phyloP scores from a whole-genome alignment of 2,329 filamentous ascomycete species.

The Diaporthe vexans region DNA sequence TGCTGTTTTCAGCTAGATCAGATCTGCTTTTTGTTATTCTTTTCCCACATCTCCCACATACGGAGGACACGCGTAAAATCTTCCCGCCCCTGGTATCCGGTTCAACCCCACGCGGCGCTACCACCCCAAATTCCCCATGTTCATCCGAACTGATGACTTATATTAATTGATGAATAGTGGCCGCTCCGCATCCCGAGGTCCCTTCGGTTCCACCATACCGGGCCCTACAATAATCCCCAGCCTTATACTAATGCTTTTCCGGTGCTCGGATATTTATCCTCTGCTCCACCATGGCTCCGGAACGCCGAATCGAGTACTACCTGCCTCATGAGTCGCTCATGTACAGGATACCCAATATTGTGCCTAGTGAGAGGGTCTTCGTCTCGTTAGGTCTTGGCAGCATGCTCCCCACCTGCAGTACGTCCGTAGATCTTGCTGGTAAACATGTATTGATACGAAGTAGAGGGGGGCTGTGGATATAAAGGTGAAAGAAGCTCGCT shows the following conservation, averaged over 20 bases:
- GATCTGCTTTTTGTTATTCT: neutral
- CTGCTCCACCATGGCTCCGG: neutral
- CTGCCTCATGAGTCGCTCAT: neutral
- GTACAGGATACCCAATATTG: neutral
- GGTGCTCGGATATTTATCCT: constrained; percentile 9
- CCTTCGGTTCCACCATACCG: neutral
- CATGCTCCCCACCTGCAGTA: neutral
- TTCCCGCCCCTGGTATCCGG: neutral
- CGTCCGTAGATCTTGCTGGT: neutral
- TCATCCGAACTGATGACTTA: constrained; percentile 8
- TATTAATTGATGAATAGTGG: neutral
- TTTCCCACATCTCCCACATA: neutral
- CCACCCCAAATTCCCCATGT: neutral
- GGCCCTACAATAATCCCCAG: neutral
- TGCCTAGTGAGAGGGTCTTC: neutral
- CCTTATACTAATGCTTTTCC: neutral
- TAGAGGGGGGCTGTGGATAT: neutral
- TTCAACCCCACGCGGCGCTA: neutral
- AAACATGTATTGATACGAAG: neutral
- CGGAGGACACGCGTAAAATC: neutral
- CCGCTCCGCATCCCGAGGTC: neutral
- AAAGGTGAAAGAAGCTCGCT: neutral
- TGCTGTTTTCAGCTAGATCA: neutral
- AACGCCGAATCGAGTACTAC: neutral
- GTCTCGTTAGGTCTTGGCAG: neutral